Conservation (phyloP, 306 rosid genomes). For the Oxytropis ochrocephala region DNA sequence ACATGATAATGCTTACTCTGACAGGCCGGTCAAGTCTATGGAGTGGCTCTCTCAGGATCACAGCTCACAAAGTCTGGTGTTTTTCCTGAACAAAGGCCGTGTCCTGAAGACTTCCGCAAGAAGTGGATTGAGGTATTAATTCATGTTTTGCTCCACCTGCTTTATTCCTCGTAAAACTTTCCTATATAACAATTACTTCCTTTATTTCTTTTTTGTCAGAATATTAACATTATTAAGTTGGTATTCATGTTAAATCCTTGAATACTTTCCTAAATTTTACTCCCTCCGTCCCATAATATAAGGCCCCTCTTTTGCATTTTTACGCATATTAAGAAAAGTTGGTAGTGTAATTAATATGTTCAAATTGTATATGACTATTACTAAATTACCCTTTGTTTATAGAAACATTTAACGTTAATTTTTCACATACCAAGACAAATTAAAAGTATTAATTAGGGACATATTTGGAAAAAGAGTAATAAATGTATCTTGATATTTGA, state of each 20-base stretch:
- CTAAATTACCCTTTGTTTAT: too few relatives aligned
- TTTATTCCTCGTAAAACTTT: not conserved
- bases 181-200: not conserved
- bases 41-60: constrained; percentile 74
- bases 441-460: too few relatives aligned
- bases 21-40: constrained; percentile 98
- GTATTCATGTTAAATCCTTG: constrained; percentile 6
- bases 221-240: not conserved
- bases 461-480: too few relatives aligned
- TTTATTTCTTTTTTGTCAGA: not conserved
- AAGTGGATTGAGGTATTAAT: constrained; percentile 90
- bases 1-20: constrained; percentile 23
- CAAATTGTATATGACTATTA: too few relatives aligned
- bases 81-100: constrained; percentile 72
- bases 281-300: too few relatives aligned
- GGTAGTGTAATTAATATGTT: too few relatives aligned
- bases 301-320: too few relatives aligned
- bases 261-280: not conserved
- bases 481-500: too few relatives aligned
- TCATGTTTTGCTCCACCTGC: not conserved
- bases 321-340: too few relatives aligned
- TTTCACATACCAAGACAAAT: too few relatives aligned
- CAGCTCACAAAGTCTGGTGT: constrained; percentile 66
- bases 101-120: constrained; percentile 71
- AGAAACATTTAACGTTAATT: too few relatives aligned